phyloP scores from a whole-genome alignment of 106 monocot genomes.

The Apostasia shenzhenica region DNA sequence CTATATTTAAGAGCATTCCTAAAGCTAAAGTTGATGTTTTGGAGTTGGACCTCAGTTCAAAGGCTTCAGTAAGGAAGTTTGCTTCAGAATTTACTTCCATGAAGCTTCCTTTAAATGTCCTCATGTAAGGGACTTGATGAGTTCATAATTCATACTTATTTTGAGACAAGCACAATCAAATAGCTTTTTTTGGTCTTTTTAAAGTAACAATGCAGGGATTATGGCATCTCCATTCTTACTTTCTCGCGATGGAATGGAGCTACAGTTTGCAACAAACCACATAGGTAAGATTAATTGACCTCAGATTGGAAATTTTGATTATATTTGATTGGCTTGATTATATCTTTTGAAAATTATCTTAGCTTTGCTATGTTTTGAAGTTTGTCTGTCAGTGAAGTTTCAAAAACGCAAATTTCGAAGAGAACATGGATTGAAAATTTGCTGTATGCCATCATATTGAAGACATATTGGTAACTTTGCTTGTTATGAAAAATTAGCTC shows the following conservation, averaged over 20 bases:
- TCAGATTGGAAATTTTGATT: no score
- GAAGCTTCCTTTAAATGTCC: conserved; percentile 4
- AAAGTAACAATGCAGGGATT: neutral
- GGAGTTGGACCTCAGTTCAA: conserved; percentile 6
- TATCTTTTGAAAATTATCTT: no score
- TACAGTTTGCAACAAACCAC: conserved; percentile 52
- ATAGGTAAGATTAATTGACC: conserved; percentile 12
- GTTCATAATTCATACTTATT: neutral
- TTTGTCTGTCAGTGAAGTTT: no score
- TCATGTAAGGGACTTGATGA: neutral
- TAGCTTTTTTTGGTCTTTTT: neutral
- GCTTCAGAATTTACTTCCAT: conserved; percentile 1
- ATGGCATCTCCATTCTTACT: neutral
- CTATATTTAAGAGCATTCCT: neutral
- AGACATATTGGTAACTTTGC: no score
- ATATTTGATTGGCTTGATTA: no score
- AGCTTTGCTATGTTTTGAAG: no score
- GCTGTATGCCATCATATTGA: no score
- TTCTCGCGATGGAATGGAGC: conserved; percentile 13
- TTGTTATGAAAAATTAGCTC: no score
- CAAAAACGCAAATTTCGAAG: no score
- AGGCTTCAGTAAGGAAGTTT: conserved; percentile 2
- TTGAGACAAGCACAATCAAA: neutral
- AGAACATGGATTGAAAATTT: no score
- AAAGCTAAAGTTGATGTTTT: conserved; percentile 1